Evolutionary conservation across 2,329 filamentous ascomycete species (phyloP), one percentile per base, ranked within the genome.

Genomic region (Pseudofabraea citricarpa): DNA sequence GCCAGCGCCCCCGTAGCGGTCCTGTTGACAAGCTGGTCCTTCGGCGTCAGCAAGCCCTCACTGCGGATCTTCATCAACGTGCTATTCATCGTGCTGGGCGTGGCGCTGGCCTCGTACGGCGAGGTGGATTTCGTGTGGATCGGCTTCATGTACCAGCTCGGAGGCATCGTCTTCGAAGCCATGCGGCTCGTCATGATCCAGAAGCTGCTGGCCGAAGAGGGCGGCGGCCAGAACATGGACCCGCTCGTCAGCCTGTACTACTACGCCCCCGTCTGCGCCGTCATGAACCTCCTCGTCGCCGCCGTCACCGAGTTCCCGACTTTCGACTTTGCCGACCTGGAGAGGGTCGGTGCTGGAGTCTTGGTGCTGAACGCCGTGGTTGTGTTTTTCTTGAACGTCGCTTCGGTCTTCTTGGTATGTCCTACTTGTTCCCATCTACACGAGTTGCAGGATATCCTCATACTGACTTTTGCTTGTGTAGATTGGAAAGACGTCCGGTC

Each of bases 1-100:
- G n/a, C 91, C 53, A 95, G 88, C 33, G 96, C 87, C 20, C 91
- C 91, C 15, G 90, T 96, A 47, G 90, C 89, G 40, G 90, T 96
- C 38, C 80, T 97, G 23, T 69, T 96, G 53, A 84, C 87, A 23
- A 87, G 87, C 54, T 97, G 91, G 90, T 73, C 76, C 41, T 81
- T 96, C 60, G 87, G 89, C 45, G 81, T 95, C 51, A 81, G 87
- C 12, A 81, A 85, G 50, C 86, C 88, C 42, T 93, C 89, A 70
- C 64, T 91, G 53, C 90, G 82, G 71, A 84, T 88, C 36, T 83
- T 97, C 58, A 75, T 87, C 61, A 97, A 97, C 63, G 89, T 97
- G 47, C 90, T 86, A 27, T 77, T 90, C 63, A 97, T 97, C 58
- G 91, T 96, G 37, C 64, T 95, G 40, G 91, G 91, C 73, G 90